Conservation (phyloP, 1,139 yeast species). For the Candida albicans region DNA sequence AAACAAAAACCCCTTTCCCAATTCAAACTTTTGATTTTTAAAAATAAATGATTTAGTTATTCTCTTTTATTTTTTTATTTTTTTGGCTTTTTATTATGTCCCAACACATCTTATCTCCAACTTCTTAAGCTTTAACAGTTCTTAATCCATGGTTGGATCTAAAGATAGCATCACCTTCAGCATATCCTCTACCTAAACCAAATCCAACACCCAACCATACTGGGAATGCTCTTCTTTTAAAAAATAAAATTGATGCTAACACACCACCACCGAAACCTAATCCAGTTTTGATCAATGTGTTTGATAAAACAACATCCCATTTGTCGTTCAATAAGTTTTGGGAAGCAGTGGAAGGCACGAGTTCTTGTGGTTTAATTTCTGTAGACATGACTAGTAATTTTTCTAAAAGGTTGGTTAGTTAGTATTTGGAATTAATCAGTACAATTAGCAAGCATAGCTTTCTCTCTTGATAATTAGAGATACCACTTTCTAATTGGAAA, state of each 20-base stretch:
- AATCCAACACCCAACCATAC: conserved; percentile 96
- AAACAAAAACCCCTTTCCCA: too few relatives aligned
- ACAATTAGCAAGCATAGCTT: too few relatives aligned
- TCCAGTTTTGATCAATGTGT: conserved; percentile 94
- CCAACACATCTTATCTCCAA: not conserved
- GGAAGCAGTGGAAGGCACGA: conserved; percentile 40
- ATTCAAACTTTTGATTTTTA: too few relatives aligned
- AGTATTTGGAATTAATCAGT: not conserved
- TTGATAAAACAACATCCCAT: conserved; percentile 97
- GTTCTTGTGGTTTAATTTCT: conserved; percentile 24
- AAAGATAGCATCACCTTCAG: conserved; percentile 97
- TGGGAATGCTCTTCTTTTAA: conserved; percentile 94
- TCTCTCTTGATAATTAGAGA: too few relatives aligned
- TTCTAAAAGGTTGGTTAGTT: not conserved
- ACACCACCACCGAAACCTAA: conserved; percentile 98
- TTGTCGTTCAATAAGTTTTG: conserved; percentile 77
- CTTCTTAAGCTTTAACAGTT: conserved; percentile 57
- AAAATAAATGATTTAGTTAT: not conserved
- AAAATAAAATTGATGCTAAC: conserved; percentile 83
- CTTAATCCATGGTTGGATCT: conserved; percentile 77
- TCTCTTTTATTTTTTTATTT: too few relatives aligned
- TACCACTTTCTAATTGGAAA: too few relatives aligned
- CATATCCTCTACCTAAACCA: conserved; percentile 95
- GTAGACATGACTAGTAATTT: conserved; percentile 18
- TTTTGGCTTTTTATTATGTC: not conserved